Evolutionary conservation across 2,329 filamentous ascomycete species (phyloP), one percentile per base, ranked within the genome.

Genomic region (Peltaster fructicola): DNA sequence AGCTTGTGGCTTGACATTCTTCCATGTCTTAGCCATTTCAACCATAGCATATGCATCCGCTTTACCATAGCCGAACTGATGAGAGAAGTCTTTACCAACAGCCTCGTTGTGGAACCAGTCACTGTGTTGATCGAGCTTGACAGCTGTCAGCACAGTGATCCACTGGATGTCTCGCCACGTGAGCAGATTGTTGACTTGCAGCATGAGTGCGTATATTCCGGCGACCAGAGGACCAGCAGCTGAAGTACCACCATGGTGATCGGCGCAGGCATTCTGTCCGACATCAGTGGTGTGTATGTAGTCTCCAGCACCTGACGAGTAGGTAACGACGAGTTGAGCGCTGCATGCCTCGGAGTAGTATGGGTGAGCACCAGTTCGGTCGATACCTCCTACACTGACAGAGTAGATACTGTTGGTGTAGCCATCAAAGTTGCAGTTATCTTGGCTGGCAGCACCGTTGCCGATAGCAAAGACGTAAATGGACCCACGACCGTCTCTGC

Each of bases 321-420:
- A 98, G 0, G 88, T 91, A 7, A 98, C 88, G 3, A 93, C 84
- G 22, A 98, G 61, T 48, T 92, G 80, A 12, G 88, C 88, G 3
- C 85, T 93, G 56, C 88, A 98, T 34, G 80, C 75, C 52, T 98
- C 88, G 0, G 85, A 93, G 52, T 98, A 98, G 50, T 85, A 88
- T 0, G 88, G 84, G 45, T 95, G 85, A n/a, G 67, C 53, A 18
- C 85, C 84, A 37, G 76, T 71, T 30, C 80, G 66, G 48, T 93
- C 84, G 33, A 98, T 75, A 16, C 85, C 85, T 17, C 88, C 88
- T 10, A 98, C 82, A 0, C 84, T 92, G 40, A 98, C 88, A 49
- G 82, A 93, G 62, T 95, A 98, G 41, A 98, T 98, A 47, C 84
- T 93, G 59, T 98, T 98, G 31, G 88, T 98, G 54, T 98, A 98